These are phyloP conservation scores for Coemansia furcata DNA, from an alignment of 192 early-diverging fungal genomes.

Conservation along the genomic window DNA sequence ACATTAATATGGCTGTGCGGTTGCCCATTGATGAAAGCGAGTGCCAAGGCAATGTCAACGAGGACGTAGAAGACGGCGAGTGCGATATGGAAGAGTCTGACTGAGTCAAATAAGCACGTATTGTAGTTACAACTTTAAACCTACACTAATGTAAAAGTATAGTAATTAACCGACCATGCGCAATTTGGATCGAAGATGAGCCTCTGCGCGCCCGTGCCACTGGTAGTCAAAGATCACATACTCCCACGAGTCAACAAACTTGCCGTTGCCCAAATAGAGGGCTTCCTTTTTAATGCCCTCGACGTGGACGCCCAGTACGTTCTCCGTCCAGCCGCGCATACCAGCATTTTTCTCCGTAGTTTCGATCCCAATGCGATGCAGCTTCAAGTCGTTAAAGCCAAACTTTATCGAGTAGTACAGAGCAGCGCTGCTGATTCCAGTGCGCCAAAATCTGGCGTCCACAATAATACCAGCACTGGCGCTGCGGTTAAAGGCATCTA, in stretches of 20 bases:
- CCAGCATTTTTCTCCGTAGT: conserved; percentile 32
- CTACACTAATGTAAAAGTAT: background rate
- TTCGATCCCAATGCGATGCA: conserved; percentile 41
- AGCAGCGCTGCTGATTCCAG: conserved; percentile 31
- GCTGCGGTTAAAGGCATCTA: conserved; percentile 22
- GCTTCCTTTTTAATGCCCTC: conserved; percentile 41
- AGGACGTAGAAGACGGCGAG: conserved; percentile 45
- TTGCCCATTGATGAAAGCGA: background rate
- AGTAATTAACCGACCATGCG: background rate
- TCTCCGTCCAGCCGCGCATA: conserved; percentile 52
- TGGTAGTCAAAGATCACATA: conserved; percentile 43
- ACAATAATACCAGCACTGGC: conserved; percentile 40
- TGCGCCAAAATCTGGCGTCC: conserved; percentile 45
- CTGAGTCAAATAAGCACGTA: background rate
- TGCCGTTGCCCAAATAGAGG: conserved; percentile 24
- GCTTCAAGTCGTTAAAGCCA: conserved; percentile 29
- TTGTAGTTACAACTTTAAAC: background rate
- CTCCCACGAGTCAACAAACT: conserved; percentile 42
- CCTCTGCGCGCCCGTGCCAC: conserved; percentile 22
- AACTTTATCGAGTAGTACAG: conserved; percentile 39
- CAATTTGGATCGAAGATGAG: conserved; percentile 8
- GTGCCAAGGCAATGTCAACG: background rate
- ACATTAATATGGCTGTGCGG: background rate
- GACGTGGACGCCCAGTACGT: conserved; percentile 22
- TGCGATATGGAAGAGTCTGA: conserved; percentile 48